Conservation (phyloP, 2,329 filamentous ascomycete genomes). For the Sporothrix schenckii region DNA sequence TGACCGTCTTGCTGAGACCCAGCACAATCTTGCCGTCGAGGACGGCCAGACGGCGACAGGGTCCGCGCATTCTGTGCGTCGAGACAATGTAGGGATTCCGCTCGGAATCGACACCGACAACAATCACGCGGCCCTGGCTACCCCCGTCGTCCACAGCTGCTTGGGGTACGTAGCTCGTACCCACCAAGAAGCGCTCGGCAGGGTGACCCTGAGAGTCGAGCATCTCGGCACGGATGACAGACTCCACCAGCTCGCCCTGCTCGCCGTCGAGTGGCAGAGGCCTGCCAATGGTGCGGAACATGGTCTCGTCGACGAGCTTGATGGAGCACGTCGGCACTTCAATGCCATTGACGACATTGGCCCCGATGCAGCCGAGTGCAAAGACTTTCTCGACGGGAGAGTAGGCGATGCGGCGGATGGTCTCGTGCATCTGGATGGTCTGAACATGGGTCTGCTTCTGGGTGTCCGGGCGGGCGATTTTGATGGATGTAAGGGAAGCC, state of each 20-base stretch:
- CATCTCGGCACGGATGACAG: conserved; percentile 76
- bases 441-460: conserved; percentile 88
- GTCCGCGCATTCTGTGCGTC: conserved; percentile 71
- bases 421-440: conserved; percentile 75
- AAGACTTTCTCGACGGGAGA: conserved; percentile 78
- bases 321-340: conserved; percentile 82
- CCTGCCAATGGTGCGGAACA: conserved; percentile 76
- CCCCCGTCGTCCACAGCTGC: conserved; percentile 48
- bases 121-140: conserved; percentile 75
- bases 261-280: conserved; percentile 62
- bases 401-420: conserved; percentile 84
- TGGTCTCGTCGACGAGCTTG: conserved; percentile 84
- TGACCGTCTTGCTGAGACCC: conserved; percentile 84
- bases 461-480: conserved; percentile 78
- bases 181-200: conserved; percentile 84
- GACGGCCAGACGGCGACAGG: conserved; percentile 77
- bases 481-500: conserved; percentile 74
- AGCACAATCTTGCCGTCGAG: conserved; percentile 79
- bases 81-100: conserved; percentile 72
- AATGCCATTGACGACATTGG: conserved; percentile 68
- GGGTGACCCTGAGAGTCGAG: conserved; percentile 57
- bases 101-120: conserved; percentile 79
- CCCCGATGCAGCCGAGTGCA: conserved; percentile 80
- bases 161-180: conserved; percentile 74
- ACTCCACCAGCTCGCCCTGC: conserved; percentile 74